Evolutionary conservation across 1,284 basidiomycete species (phyloP), one percentile per base, ranked within the genome.

Genomic region (Exsudoporus floridanus): DNA sequence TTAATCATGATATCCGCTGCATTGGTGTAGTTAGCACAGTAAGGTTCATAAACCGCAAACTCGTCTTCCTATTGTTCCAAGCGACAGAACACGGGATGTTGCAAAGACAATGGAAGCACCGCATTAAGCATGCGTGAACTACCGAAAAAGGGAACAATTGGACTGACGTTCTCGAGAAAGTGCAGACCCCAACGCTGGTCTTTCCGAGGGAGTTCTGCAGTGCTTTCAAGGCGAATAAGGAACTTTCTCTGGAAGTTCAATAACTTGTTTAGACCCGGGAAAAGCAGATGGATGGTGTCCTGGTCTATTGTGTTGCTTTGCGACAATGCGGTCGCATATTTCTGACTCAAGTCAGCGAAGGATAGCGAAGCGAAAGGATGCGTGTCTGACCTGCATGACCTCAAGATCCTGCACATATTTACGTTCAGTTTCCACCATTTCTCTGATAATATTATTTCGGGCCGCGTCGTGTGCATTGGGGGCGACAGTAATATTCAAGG

Each of bases 331-430:
- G 79, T 85, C 7, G 92, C 83, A 64, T 92, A 94, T 82, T 87
- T 87, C 90, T 92, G 61, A 14, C 21, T 21, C 50, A 55, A 38
- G 56, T 64, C 19, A 65, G 47, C 42, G 18, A 50, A 53, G 50
- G 50, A 35, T 48, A 25, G 23, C 3, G 42, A 34, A 48, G 47
- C 47, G 33, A 38, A 49, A 39, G 33, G 27, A 38, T 34, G 55
- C 42, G 54, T 33, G 23, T 67, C 83, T 63, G 60, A 91, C 92
- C 83, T 96, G 94, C 80, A 99, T 88, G 64, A 95, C 88, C 72
- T 99, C 97, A 52, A 99, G 77, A 74, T 99, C 96, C 71, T 96
- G 92, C 16, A 99, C 96, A 71, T 96, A 99, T 75, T 97, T 98
- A 49, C 96, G 86, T 72, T 99, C 97, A 4, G 92, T 95, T 68